Evolutionary conservation across 2,329 filamentous ascomycete genomes (phyloP).

Genomic region (Trichoderma sp.): DNA sequence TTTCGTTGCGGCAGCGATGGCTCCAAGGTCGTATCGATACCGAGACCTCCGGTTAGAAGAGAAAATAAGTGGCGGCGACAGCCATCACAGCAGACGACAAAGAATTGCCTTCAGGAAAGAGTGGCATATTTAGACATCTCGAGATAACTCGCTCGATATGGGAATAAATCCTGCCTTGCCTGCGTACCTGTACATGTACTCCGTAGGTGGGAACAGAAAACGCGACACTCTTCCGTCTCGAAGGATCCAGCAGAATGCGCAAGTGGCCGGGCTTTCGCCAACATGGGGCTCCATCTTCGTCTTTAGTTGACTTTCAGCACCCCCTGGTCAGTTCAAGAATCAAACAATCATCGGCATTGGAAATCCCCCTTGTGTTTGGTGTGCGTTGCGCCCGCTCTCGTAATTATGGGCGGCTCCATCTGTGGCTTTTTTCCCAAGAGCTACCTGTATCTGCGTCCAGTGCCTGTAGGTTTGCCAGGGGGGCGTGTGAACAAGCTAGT

Average conservation of each 20-base stretch:
- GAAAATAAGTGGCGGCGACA: neutral
- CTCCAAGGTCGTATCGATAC: neutral
- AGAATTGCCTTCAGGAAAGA: neutral
- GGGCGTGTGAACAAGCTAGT: slow-evolving; percentile 2
- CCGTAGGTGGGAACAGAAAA: neutral
- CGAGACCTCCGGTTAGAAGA: neutral
- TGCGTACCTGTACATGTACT: neutral
- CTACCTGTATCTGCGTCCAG: neutral
- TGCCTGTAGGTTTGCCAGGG: neutral
- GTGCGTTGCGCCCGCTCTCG: slow-evolving; percentile 10
- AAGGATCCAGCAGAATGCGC: neutral
- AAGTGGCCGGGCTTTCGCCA: neutral
- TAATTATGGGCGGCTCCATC: slow-evolving; percentile 12
- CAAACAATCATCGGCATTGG: slow-evolving; percentile 8
- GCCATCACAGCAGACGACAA: neutral
- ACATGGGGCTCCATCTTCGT: neutral
- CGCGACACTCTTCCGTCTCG: neutral
- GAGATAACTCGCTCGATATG: neutral
- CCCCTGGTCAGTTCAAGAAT: neutral
- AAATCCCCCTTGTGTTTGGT: neutral
- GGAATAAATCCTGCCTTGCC: neutral
- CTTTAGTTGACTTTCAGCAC: neutral
- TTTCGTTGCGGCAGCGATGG: neutral
- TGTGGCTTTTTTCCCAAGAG: neutral
- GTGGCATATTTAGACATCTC: neutral